Percentiles rank a stretch among this genome's conserved stretches.
These are phyloP conservation scores for Hanseniaspora uvarum DNA, from an alignment of 1,139 yeast species.

Conservation along the genomic window DNA sequence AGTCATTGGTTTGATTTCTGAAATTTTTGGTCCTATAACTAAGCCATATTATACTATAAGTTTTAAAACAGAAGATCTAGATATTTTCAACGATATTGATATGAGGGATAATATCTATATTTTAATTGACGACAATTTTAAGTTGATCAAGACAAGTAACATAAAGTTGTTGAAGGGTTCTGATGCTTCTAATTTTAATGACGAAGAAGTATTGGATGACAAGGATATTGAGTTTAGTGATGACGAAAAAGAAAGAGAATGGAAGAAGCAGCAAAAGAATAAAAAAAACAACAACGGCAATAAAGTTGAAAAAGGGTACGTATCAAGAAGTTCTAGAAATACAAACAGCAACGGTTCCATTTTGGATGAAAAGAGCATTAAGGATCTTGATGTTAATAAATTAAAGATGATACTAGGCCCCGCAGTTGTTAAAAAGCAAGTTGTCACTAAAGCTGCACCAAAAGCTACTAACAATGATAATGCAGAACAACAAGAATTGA, in stretches of 20 bases:
- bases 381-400: conserved; percentile 12
- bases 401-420: conserved; percentile 14
- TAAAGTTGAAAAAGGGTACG: conserved; percentile 16
- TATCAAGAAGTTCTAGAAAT: conserved; percentile 18
- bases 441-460: background rate
- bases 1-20: conserved; percentile 73
- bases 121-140: conserved; percentile 13
- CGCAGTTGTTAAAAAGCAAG: conserved; percentile 9
- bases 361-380: conserved; percentile 2
- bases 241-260: conserved; percentile 62
- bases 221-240: conserved; percentile 93
- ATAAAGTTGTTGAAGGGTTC: conserved; percentile 51
- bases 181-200: conserved; percentile 90
- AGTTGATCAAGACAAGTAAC: conserved; percentile 9
- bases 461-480: conserved; percentile 17
- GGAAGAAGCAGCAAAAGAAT: conserved; percentile 41
- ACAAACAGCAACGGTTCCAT: conserved; percentile 16
- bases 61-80: conserved; percentile 62
- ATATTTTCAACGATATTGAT: conserved; percentile 65
- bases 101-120: conserved; percentile 37
- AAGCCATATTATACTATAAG: conserved; percentile 74
- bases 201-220: conserved; percentile 74
- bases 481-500: conserved; percentile 16
- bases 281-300: conserved; percentile 33
- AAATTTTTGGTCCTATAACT: conserved; percentile 82